Evolutionary conservation across 768 basidiomycete genomes (phyloP), one percentile per base, ranked within the genome.

Genomic region (Mycena olivaceomarginata): DNA sequence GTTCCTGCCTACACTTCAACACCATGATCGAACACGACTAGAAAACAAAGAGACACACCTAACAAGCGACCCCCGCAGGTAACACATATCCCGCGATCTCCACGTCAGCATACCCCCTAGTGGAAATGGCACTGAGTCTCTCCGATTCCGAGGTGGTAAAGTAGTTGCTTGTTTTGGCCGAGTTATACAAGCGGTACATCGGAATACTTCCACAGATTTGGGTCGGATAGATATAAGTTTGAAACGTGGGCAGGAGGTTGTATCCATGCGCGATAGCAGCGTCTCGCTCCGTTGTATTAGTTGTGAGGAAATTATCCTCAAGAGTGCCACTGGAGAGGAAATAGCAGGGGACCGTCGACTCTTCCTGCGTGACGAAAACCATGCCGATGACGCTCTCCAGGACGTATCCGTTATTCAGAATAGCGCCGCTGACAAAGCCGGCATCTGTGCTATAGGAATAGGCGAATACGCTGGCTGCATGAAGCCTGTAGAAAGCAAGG

Each of bases 101-200:
- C 53, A 72, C 66, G 20, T 18, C n/a, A 39, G 31, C 56, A 65
- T 76, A 79, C n/a, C 75, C 75, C 48, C 65, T 51, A 20, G 40
- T 60, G 40, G 48, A 20, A 18, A 68, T 59, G 31, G 62, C 59
- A 22, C 43, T 67, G n/a, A 65, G 43, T 48, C 74, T 68, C 65
- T 79, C 78, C 46, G 51, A 45, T 16, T 57, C 70, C 16, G 75
- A 76, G 22, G 68, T 77, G 60, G 78, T 79, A 46, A 79, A 79
- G 39, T 79, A 74, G 64, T 78, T 72, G 70, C 78, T 71, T 39
- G 57, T 56, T 22, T 43, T 43, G 41, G 41, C 60, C 8, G 70
- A 12, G 69, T 74, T 79, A 40, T 71, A 80, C 43, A 78, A 25
- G 53, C 77, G 79, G 67, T 77, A 80, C 48, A 80, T 62, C 6